Conservation (phyloP, 2,329 filamentous ascomycete species). For the Penicillium aurantiogriseum region DNA sequence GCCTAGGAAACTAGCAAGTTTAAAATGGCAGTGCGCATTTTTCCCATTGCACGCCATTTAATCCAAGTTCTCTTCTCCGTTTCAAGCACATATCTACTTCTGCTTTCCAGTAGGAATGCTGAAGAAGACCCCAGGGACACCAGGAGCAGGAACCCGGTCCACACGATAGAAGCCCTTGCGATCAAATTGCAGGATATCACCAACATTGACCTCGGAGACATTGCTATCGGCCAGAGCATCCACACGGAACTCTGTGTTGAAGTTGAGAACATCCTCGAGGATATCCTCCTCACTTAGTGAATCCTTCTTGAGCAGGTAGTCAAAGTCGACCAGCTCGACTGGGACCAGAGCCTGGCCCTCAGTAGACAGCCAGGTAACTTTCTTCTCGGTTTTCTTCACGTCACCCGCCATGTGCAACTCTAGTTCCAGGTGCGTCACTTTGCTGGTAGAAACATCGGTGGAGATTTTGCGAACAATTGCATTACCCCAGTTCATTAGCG, state of each 20-base stretch:
- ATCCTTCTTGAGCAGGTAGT: slow-evolving; percentile 92
- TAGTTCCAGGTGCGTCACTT: slow-evolving; percentile 69
- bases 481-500: slow-evolving; percentile 90
- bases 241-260: slow-evolving; percentile 69
- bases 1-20: too few relatives aligned
- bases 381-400: slow-evolving; percentile 93
- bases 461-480: slow-evolving; percentile 52
- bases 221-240: slow-evolving; percentile 78
- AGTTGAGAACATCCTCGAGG: slow-evolving; percentile 78
- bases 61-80: too few relatives aligned
- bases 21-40: too few relatives aligned
- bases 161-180: slow-evolving; percentile 87
- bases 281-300: slow-evolving; percentile 85
- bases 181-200: slow-evolving; percentile 94
- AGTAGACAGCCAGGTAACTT: slow-evolving; percentile 85
- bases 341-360: slow-evolving; percentile 73
- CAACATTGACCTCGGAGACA: slow-evolving; percentile 70
- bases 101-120: too few relatives aligned
- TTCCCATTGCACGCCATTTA: too few relatives aligned
- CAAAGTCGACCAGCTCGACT: slow-evolving; percentile 88
- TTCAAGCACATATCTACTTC: too few relatives aligned
- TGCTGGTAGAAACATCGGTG: slow-evolving; percentile 47
- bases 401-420: slow-evolving; percentile 88
- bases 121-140: slow-evolving; percentile 62
- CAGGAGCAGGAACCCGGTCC: slow-evolving; percentile 62